phyloP scores from a whole-genome alignment of 345 rosid genomes.

The Isatis tinctoria region DNA sequence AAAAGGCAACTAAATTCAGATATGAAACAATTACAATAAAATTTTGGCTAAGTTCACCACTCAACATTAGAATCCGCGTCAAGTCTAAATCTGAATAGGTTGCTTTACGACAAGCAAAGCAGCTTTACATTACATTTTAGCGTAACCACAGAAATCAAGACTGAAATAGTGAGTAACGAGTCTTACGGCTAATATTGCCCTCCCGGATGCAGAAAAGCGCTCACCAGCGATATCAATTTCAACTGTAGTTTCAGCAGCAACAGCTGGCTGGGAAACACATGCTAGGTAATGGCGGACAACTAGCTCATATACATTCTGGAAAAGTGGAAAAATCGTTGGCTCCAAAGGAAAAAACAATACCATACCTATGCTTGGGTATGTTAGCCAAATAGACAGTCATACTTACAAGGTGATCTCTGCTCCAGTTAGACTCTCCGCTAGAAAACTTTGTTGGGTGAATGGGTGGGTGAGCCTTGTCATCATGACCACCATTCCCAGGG shows the following conservation, averaged over 20 bases:
- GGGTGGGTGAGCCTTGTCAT: constrained; percentile 99
- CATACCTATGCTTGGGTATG: constrained; percentile 2
- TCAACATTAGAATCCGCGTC: no score
- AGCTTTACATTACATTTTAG: not conserved
- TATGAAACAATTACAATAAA: not conserved
- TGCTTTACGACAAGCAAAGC: not conserved
- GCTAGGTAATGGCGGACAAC: constrained; percentile 97
- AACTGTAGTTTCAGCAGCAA: constrained; percentile 95
- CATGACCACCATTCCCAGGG: constrained; percentile 94
- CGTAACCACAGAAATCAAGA: not conserved
- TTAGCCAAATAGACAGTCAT: not conserved
- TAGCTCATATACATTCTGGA: constrained; percentile 83
- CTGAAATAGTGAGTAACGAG: constrained; percentile 5
- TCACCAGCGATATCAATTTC: constrained; percentile 95
- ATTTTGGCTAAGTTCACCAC: not conserved
- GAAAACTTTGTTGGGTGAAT: constrained; percentile 97
- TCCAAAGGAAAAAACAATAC: not conserved
- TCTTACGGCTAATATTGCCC: constrained; percentile 87
- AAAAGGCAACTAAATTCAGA: not conserved
- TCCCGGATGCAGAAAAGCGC: constrained; percentile 78
- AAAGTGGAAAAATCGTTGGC: not conserved
- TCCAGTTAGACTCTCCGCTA: constrained; percentile 79
- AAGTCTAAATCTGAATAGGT: not conserved
- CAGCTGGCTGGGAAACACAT: constrained; percentile 96
- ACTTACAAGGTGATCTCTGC: constrained; percentile 82